Percentiles rank a stretch among this genome's conserved stretches.
These are phyloP conservation scores for Hansfordia pulvinata DNA, from an alignment of 2,329 filamentous ascomycete genomes.

Conservation along the genomic window DNA sequence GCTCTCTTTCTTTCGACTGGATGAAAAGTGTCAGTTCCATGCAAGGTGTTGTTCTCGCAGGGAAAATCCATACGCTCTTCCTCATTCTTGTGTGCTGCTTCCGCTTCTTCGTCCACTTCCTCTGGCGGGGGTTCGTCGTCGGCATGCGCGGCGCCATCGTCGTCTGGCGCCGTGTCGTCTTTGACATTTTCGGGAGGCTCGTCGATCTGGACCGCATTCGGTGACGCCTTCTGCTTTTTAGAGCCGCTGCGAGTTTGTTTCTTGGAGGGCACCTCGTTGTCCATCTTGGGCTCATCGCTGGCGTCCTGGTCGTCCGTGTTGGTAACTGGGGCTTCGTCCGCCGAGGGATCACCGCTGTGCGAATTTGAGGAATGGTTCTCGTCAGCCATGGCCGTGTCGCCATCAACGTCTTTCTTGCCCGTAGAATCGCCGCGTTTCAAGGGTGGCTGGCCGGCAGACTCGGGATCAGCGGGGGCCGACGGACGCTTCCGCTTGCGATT, in stretches of 20 bases:
- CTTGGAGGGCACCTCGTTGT: constrained; percentile 9
- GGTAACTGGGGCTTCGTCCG: constrained; percentile 13
- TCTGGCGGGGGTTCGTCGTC: constrained; percentile 40
- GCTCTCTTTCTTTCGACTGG: constrained; percentile 65
- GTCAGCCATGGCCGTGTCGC: constrained; percentile 17
- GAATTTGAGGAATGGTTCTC: constrained; percentile 17
- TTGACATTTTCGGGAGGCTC: constrained; percentile 15
- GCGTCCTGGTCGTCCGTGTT: constrained; percentile 8
- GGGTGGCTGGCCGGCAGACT: constrained; percentile 8
- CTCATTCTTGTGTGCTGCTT: constrained; percentile 43
- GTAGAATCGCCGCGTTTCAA: constrained; percentile 14
- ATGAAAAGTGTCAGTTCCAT: constrained; percentile 16
- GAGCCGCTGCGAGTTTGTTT: constrained; percentile 20
- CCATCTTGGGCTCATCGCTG: constrained; percentile 8
- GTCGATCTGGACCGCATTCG: constrained; percentile 7
- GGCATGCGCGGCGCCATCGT: constrained; percentile 30
- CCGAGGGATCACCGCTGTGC: constrained; percentile 17
- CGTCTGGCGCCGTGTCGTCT: constrained; percentile 19
- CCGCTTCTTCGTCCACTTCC: constrained; percentile 45
- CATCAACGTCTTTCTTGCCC: constrained; percentile 14
- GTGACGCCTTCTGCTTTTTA: constrained; percentile 17
- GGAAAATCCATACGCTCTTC: constrained; percentile 43
- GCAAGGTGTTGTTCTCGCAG: constrained; percentile 2
- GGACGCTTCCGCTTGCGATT: constrained; percentile 20
- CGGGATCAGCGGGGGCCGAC: constrained; percentile 10